Conservation (phyloP, 805 yeast species). For the Saccharomycopsis guyanensis region DNA sequence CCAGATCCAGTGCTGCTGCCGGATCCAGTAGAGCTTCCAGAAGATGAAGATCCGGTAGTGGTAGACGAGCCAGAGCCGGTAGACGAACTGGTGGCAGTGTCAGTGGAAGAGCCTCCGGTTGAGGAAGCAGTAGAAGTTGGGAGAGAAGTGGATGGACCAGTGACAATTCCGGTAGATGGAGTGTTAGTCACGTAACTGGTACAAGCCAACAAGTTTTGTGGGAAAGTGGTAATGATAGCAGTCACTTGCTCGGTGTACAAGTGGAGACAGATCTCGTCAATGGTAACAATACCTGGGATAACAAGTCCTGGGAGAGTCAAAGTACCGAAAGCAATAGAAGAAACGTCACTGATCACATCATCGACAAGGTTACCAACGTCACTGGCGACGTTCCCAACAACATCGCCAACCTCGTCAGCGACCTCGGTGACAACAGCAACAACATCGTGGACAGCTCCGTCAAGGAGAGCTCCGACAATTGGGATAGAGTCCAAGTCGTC, state of each 20-base stretch:
- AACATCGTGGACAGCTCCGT: slow-evolving; percentile 1
- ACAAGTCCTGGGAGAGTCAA: slow-evolving; percentile 9
- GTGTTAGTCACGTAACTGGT: not conserved
- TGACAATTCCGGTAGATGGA: not conserved
- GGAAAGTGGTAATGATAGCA: slow-evolving; percentile 5
- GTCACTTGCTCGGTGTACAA: slow-evolving; percentile 12
- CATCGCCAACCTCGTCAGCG: slow-evolving; percentile 1
- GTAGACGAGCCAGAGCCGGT: slow-evolving; percentile 2
- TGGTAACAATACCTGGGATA: slow-evolving; percentile 6
- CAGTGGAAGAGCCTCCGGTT: not conserved
- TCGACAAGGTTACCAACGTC: slow-evolving; percentile 1
- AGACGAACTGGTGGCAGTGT: slow-evolving; percentile 1
- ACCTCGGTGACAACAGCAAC: slow-evolving; percentile 8
- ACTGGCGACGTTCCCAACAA: slow-evolving; percentile 5
- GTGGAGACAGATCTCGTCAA: slow-evolving; percentile 7
- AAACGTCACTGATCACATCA: slow-evolving; percentile 5
- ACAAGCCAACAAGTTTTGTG: slow-evolving; percentile 11
- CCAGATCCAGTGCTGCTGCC: not conserved
- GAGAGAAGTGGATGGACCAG: not conserved
- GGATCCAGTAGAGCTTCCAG: not conserved
- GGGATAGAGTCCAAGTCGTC: not conserved
- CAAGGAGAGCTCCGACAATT: slow-evolving; percentile 2
- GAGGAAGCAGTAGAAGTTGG: not conserved
- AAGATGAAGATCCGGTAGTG: slow-evolving; percentile 1
- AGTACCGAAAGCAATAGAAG: slow-evolving; percentile 7